A percentile compares a stretch with the other conserved stretches of the same genome.
Evolutionary conservation across 805 yeast genomes (phyloP).

Genomic region (Saturnispora halmiae): DNA sequence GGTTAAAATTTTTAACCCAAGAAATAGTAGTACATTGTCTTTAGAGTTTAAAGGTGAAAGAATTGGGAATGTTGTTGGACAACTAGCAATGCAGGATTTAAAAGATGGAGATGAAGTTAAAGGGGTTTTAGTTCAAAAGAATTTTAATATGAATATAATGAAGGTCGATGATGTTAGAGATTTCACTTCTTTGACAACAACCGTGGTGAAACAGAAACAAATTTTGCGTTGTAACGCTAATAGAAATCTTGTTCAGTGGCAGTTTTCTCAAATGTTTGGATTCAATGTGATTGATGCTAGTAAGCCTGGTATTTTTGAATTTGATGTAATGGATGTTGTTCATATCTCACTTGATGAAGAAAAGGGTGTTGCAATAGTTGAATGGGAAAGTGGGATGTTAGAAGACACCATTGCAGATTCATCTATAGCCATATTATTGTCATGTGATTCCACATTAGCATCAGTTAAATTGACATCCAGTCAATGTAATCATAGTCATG

Average conservation of each 20-base stretch:
- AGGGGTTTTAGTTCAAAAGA: slow-evolving; percentile 86
- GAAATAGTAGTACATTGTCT: slow-evolving; percentile 73
- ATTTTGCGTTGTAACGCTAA: slow-evolving; percentile 71
- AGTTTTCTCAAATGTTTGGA: slow-evolving; percentile 93
- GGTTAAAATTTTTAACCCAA: slow-evolving; percentile 84
- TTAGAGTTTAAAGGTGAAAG: slow-evolving; percentile 76
- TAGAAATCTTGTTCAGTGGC: slow-evolving; percentile 76
- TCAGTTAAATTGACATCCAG: slow-evolving; percentile 80
- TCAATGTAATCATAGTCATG: slow-evolving; percentile 36
- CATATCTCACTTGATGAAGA: slow-evolving; percentile 39
- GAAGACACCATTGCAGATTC: slow-evolving; percentile 94
- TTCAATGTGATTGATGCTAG: slow-evolving; percentile 55
- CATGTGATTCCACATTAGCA: slow-evolving; percentile 92
- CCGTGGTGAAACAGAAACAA: slow-evolving; percentile 76
- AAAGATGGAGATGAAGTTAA: slow-evolving; percentile 39
- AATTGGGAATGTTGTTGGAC: slow-evolving; percentile 63
- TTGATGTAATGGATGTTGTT: slow-evolving; percentile 58
- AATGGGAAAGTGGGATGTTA: slow-evolving; percentile 85
- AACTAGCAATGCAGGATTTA: slow-evolving; percentile 40
- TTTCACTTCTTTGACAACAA: slow-evolving; percentile 77
- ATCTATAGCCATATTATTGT: slow-evolving; percentile 77
- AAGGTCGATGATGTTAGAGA: slow-evolving; percentile 84
- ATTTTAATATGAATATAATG: slow-evolving; percentile 76
- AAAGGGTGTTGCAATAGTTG: slow-evolving; percentile 50
- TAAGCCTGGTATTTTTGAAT: slow-evolving; percentile 39